Evolutionary conservation across 2,329 filamentous ascomycete genomes (phyloP), one percentile per base, ranked within the genome.

Genomic region (Phialophora verrucosa): DNA sequence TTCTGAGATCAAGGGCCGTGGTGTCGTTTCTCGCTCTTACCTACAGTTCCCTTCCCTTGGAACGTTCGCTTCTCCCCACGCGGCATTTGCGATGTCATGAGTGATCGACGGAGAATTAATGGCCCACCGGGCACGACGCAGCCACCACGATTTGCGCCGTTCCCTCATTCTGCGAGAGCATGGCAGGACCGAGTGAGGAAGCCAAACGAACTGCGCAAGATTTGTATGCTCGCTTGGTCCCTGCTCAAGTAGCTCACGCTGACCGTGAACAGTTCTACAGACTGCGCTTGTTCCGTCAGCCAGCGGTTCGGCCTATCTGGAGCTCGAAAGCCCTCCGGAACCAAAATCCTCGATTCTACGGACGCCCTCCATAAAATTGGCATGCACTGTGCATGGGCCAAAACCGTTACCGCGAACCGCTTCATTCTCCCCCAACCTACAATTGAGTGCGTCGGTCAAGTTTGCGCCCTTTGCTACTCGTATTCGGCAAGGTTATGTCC

Each of bases 401-500:
- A 89, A 93, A 72, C 93, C 95, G 27, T 85, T 99, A 50, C 93
- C 94, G 35, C 88, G 93, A 76, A 96, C 91, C 63, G 92, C 92
- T 31, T 90, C 92, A 1, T 99, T 97, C 81, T 95, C 92, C 60
- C 92, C 95, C 10, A 93, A 97, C 74, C 88, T 98, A 70, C 90
- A 97, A 53, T 86, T 99, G 59, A 92, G 91, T 14, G 96, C 94
- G 2, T 92, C 97, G 73, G 90, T 99, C 75, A 99, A 98, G 80
- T 98, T 96, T 76, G 93, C 95, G 0, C 93, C 95, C 0, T 99
- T 99, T 76, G 94, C 95, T 2, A 92, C 92, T 5, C 86, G 90
- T 65, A 87, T 90, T 73, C 86, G 95, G 66, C 87, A 91, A 76
- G 92, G 93, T 12, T 97, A 97, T 76, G 82, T 97, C 25, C 88